These are phyloP conservation scores for Lichina pygmaea DNA, from an alignment of 495 filamentous ascomycete species.

Conservation along the genomic window DNA sequence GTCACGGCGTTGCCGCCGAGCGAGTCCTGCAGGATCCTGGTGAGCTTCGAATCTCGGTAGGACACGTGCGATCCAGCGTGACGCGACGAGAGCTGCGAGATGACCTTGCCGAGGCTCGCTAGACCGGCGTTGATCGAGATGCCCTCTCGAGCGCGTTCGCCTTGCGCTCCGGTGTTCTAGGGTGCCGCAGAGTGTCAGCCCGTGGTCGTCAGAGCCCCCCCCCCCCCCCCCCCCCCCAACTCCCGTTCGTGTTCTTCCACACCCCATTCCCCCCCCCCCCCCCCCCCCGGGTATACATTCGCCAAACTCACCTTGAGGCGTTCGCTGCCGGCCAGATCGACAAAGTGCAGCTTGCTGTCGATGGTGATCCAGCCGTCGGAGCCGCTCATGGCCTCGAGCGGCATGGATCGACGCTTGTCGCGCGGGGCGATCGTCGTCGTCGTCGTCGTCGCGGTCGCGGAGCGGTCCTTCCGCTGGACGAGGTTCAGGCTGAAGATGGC, in stretches of 20 bases:
- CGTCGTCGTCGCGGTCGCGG: slow-evolving; percentile 14
- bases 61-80: slow-evolving; percentile 78
- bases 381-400: slow-evolving; percentile 51
- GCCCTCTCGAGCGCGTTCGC: slow-evolving; percentile 84
- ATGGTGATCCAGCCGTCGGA: slow-evolving; percentile 52
- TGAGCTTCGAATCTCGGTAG: slow-evolving; percentile 92
- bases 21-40: slow-evolving; percentile 86
- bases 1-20: slow-evolving; percentile 95
- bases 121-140: slow-evolving; percentile 97
- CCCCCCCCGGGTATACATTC: too few species aligned
- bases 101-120: slow-evolving; percentile 90
- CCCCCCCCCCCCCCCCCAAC: too few species aligned
- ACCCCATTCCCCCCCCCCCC: too few species aligned
- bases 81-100: slow-evolving; percentile 85
- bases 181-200: too few species aligned
- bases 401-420: slow-evolving; percentile 80
- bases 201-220: slow-evolving; percentile 1
- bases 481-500: slow-evolving; percentile 93
- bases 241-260: not conserved
- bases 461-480: slow-evolving; percentile 40
- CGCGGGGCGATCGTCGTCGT: slow-evolving; percentile 18
- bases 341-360: slow-evolving; percentile 97
- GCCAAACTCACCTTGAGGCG: slow-evolving; percentile 33
- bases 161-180: slow-evolving; percentile 69
- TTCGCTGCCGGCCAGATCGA: slow-evolving; percentile 94